Conservation (phyloP, 2,329 filamentous ascomycete genomes). For the Colletotrichum viniferum region DNA sequence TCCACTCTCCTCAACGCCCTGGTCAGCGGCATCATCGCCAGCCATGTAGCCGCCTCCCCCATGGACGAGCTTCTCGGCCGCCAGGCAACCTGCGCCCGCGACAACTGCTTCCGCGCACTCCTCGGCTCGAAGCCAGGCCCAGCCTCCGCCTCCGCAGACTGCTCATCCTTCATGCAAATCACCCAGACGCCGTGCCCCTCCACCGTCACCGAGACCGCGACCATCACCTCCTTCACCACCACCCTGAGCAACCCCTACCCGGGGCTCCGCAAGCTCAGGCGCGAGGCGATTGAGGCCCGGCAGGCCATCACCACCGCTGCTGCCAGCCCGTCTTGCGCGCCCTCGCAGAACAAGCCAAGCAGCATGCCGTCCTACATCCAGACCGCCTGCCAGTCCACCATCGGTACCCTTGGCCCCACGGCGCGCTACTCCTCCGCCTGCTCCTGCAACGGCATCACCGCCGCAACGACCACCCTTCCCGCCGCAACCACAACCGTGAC, state of each 20-base stretch:
- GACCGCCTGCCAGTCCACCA: not conserved
- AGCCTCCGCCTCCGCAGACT: not conserved
- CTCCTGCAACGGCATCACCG: conserved; percentile 47
- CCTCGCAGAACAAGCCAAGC: not conserved
- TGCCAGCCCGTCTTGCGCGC: not conserved
- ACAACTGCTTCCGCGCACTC: conserved; percentile 5
- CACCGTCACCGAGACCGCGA: not conserved
- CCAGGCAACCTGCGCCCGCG: not conserved
- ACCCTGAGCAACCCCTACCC: not conserved
- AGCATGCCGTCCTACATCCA: not conserved
- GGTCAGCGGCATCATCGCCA: not conserved
- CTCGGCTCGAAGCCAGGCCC: not conserved
- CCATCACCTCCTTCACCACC: not conserved
- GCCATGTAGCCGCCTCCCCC: not conserved
- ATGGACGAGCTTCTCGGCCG: not conserved
- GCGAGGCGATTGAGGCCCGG: not conserved
- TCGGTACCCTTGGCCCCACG: not conserved
- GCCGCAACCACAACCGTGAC: conserved; percentile 42
- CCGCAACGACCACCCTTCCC: conserved; percentile 38
- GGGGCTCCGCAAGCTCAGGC: not conserved
- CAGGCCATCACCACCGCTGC: not conserved
- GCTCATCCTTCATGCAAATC: not conserved
- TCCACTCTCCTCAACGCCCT: not conserved
- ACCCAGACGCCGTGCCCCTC: not conserved
- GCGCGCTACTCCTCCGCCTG: conserved; percentile 43